These are phyloP conservation scores for Heterobasidion annosum DNA, from an alignment of 1,284 basidiomycete species.

Conservation along the genomic window DNA sequence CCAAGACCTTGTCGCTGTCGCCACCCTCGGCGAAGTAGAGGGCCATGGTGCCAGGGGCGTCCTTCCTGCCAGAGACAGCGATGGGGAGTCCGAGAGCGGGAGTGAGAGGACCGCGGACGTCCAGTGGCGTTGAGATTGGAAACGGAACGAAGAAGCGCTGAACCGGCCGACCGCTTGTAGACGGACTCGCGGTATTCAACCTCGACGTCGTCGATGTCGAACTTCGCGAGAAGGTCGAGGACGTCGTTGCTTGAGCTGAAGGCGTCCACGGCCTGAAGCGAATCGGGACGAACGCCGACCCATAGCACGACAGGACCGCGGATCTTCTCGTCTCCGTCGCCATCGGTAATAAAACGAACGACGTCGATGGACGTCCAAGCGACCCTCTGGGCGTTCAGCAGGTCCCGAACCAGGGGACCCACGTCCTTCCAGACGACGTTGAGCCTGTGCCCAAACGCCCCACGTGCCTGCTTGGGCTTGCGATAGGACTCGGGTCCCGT, in stretches of 20 bases:
- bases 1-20: constrained; percentile 18
- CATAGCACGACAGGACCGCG: constrained; percentile 17
- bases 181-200: constrained; percentile 26
- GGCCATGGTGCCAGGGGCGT: constrained; percentile 25
- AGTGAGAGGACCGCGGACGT: constrained; percentile 24
- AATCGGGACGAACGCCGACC: constrained; percentile 28
- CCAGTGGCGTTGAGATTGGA: constrained; percentile 19
- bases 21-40: constrained; percentile 24
- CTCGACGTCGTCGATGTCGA: constrained; percentile 19
- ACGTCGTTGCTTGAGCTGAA: constrained; percentile 17
- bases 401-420: neutral
- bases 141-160: constrained; percentile 22
- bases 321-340: constrained; percentile 13
- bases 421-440: neutral
- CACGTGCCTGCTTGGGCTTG: neutral
- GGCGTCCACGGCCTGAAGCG: constrained; percentile 19
- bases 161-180: constrained; percentile 14
- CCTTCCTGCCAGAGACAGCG: constrained; percentile 11
- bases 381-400: neutral
- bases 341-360: too few species aligned
- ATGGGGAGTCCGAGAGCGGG: constrained; percentile 26
- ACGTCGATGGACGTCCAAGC: too few species aligned
- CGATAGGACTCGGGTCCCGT: neutral
- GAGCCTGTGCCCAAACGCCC: neutral
- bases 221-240: constrained; percentile 9